A percentile compares a stretch with the other conserved stretches of the same genome.
Evolutionary conservation across 2,329 filamentous ascomycete species (phyloP).

Genomic region (Venturia effusa): DNA sequence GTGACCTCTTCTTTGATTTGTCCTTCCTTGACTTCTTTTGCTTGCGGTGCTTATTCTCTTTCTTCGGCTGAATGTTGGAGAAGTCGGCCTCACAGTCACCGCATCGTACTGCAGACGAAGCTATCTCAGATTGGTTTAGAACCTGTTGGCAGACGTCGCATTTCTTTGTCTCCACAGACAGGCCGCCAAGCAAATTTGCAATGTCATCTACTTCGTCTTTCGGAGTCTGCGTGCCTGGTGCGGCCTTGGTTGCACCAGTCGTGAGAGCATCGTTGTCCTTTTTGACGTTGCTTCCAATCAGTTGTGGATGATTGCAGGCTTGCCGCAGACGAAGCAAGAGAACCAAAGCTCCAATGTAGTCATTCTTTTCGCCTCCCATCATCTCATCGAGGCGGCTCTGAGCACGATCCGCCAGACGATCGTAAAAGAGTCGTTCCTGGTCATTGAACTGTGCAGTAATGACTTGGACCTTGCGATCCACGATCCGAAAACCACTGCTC

Average conservation of each 20-base stretch:
- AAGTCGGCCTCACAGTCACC: conserved; percentile 66
- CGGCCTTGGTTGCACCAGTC: conserved; percentile 43
- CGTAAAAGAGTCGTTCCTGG: conserved; percentile 76
- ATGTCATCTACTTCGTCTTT: conserved; percentile 60
- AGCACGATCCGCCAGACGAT: conserved; percentile 70
- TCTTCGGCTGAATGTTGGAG: conserved; percentile 36
- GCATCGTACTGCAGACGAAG: conserved; percentile 49
- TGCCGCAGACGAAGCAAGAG: conserved; percentile 83
- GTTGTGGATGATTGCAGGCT: conserved; percentile 85
- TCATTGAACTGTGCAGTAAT: conserved; percentile 68
- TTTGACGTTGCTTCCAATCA: conserved; percentile 75
- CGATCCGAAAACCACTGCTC: conserved; percentile 70
- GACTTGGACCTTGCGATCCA: conserved; percentile 77
- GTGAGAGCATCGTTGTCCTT: conserved; percentile 79
- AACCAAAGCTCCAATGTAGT: conserved; percentile 89
- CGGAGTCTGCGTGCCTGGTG: conserved; percentile 22
- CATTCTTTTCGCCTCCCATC: conserved; percentile 69
- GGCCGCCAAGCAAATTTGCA: conserved; percentile 73
- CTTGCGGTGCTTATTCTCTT: conserved; percentile 18
- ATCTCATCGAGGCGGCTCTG: conserved; percentile 80
- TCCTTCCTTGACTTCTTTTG: conserved; percentile 14
- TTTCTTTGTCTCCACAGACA: conserved; percentile 65
- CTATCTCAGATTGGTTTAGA: conserved; percentile 46
- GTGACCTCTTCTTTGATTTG: conserved; percentile 15
- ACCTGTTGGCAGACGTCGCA: conserved; percentile 75